Evolutionary conservation across 306 rosid species (phyloP).

Genomic region (Hylodesmum podocarpum): DNA sequence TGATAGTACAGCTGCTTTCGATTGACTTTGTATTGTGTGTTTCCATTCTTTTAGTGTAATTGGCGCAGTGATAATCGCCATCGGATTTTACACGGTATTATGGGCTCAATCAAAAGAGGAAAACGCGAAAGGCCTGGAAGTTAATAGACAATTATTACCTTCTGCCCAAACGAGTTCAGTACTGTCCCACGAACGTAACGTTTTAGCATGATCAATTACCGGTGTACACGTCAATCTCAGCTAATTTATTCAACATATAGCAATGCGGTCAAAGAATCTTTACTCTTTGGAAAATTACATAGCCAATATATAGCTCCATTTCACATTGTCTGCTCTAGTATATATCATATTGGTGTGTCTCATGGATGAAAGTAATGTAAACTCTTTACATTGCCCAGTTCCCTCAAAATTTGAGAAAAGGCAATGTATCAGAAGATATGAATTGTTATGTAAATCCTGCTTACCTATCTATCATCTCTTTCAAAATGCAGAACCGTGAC

Average conservation of each 20-base stretch:
- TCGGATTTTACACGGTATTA: conserved; percentile 51
- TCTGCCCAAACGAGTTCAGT: conserved; percentile 35
- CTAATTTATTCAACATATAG: too few species aligned
- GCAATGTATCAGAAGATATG: not conserved
- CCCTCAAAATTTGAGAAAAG: conserved; percentile 12
- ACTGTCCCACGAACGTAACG: conserved; percentile 18
- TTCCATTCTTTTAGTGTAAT: conserved; percentile 29
- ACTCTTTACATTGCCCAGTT: conserved; percentile 17
- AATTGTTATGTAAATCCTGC: conserved; percentile 28
- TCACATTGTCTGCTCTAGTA: not conserved
- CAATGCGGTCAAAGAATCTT: not conserved
- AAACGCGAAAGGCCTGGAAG: not conserved
- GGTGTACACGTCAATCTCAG: too few species aligned
- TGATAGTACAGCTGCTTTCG: not conserved
- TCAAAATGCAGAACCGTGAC: conserved; percentile 6
- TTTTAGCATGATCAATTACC: too few species aligned
- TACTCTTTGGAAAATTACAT: not conserved
- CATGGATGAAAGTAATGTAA: conserved; percentile 7
- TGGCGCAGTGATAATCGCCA: conserved; percentile 46
- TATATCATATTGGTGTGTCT: not conserved
- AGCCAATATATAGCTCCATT: not conserved
- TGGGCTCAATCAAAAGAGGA: conserved; percentile 54
- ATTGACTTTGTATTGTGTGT: not conserved
- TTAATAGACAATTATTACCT: conserved; percentile 26
- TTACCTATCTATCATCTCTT: conserved; percentile 31